Conservation (phyloP, 2,329 filamentous ascomycete species). For the Alternaria gaisen region DNA sequence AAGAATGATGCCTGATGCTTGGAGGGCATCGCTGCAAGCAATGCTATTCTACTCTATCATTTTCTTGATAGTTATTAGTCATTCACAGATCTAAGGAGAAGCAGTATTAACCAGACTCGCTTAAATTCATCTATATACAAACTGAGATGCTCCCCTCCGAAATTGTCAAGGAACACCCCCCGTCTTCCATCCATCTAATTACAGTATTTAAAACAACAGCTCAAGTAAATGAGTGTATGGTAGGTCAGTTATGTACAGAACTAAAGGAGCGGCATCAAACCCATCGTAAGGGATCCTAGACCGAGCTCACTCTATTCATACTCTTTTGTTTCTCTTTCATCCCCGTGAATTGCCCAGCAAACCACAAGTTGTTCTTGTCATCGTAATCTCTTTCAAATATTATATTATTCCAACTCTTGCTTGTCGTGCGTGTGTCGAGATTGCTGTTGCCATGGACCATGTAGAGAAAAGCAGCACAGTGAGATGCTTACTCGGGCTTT, state of each 20-base stretch:
- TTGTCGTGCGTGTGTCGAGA: background rate
- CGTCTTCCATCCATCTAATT: slow-evolving; percentile 12
- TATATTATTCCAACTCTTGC: slow-evolving; percentile 1
- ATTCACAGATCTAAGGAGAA: background rate
- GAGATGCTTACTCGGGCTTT: slow-evolving; percentile 32
- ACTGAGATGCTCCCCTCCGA: background rate
- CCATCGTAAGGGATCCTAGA: background rate
- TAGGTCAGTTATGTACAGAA: slow-evolving; percentile 13
- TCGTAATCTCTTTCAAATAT: background rate
- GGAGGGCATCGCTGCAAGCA: too few species aligned
- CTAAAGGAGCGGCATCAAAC: slow-evolving; percentile 1
- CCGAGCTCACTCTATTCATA: slow-evolving; percentile 2
- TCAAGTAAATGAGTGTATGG: slow-evolving; percentile 16
- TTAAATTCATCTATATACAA: slow-evolving; percentile 8
- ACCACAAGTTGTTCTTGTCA: slow-evolving; percentile 5
- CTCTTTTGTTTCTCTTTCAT: background rate
- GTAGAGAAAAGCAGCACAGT: background rate
- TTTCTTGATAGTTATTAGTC: background rate
- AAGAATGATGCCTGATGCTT: too few species aligned
- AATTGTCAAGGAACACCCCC: background rate
- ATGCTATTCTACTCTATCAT: too few species aligned
- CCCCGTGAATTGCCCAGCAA: slow-evolving; percentile 7
- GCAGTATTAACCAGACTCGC: slow-evolving; percentile 1
- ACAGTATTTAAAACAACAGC: slow-evolving; percentile 3
- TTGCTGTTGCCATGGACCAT: background rate